Evolutionary conservation across 2,329 filamentous ascomycete genomes (phyloP).

Genomic region (Didymella sp.): DNA sequence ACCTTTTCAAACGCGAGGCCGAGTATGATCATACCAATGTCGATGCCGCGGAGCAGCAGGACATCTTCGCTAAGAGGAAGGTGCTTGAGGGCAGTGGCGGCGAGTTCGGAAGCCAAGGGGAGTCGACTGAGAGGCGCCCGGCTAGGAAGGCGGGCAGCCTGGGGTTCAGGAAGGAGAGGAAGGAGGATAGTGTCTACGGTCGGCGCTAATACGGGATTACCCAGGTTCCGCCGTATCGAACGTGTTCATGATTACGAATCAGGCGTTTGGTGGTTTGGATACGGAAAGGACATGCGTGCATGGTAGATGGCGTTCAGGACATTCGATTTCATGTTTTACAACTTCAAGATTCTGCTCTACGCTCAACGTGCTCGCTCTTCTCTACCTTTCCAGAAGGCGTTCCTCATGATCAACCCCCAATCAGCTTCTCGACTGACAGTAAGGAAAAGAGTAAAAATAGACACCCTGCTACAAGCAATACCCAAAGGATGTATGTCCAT

Average conservation of each 20-base stretch:
- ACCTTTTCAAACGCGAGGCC: constrained; percentile 79
- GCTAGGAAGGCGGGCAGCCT: constrained; percentile 42
- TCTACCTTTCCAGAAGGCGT: too few relatives aligned
- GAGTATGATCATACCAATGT: constrained; percentile 58
- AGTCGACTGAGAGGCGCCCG: constrained; percentile 32
- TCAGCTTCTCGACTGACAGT: too few relatives aligned
- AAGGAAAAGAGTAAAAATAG: too few relatives aligned
- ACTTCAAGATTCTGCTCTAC: too few relatives aligned
- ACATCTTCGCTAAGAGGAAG: constrained; percentile 46
- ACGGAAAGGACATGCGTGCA: neutral
- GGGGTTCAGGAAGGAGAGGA: constrained; percentile 32
- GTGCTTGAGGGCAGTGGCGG: constrained; percentile 32
- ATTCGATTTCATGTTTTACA: neutral
- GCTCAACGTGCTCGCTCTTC: too few relatives aligned
- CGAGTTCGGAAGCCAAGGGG: constrained; percentile 6
- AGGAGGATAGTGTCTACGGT: constrained; percentile 53
- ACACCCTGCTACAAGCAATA: too few relatives aligned
- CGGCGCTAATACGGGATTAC: constrained; percentile 36
- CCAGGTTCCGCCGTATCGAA: neutral
- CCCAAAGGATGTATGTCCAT: too few relatives aligned
- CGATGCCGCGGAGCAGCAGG: constrained; percentile 43
- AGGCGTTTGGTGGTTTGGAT: neutral
- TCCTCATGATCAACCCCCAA: too few relatives aligned
- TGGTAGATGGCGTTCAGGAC: neutral
- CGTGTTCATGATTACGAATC: neutral